phyloP scores from a whole-genome alignment of 2,329 filamentous ascomycete genomes.

The Colletotrichum orchidophilum region DNA sequence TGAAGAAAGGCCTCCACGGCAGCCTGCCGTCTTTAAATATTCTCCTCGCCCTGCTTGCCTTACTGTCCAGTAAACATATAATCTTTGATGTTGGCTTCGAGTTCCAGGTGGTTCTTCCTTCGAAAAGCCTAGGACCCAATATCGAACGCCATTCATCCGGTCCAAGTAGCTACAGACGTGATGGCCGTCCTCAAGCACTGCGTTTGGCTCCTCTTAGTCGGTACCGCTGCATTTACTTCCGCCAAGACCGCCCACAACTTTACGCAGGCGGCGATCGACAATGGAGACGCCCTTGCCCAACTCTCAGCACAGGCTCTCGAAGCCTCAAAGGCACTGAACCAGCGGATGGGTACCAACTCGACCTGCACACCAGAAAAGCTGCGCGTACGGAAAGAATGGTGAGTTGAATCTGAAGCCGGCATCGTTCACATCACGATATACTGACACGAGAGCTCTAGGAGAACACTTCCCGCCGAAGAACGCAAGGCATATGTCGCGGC shows the following conservation, averaged over 20 bases:
- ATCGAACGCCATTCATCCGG: conserved; percentile 10
- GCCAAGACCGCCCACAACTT: conserved; percentile 11
- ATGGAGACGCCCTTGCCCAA: conserved; percentile 10
- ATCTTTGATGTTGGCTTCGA: not conserved
- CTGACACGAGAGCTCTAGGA: conserved; percentile 22
- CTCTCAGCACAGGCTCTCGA: conserved; percentile 1
- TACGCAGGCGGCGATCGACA: conserved; percentile 4
- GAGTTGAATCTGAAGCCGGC: not conserved
- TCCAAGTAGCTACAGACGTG: not conserved
- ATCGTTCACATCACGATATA: not conserved
- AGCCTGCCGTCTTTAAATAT: not conserved
- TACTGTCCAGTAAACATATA: conserved; percentile 1
- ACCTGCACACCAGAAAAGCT: conserved; percentile 16
- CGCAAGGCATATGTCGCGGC: conserved; percentile 38
- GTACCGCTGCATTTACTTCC: not conserved
- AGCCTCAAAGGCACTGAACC: conserved; percentile 6
- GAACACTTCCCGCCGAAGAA: conserved; percentile 34
- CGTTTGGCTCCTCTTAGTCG: conserved; percentile 9
- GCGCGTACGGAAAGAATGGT: conserved; percentile 27
- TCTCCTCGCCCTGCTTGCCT: not conserved
- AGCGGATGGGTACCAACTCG: not conserved
- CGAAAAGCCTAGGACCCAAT: not conserved
- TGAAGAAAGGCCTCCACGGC: not conserved
- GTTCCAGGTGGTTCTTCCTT: not conserved
- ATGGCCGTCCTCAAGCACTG: conserved; percentile 14